Evolutionary conservation across 2,329 filamentous ascomycete genomes (phyloP), one percentile per base, ranked within the genome.

Genomic region (Mollisia scopiformis): DNA sequence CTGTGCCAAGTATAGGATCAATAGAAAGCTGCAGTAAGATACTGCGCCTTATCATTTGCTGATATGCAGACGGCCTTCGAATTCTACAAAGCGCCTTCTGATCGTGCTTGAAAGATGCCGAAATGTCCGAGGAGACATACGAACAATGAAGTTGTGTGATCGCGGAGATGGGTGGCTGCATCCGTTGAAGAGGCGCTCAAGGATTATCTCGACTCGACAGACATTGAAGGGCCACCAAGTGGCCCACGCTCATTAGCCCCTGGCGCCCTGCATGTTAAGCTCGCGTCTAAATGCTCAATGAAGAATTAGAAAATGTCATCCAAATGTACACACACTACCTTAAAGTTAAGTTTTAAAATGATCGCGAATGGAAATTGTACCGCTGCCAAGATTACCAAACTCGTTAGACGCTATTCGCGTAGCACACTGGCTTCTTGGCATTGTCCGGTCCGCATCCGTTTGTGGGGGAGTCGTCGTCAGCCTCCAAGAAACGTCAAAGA

Each of bases 401-500:
- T 16, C 3, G 43, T 13, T 47, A 27, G 43, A 7, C 28, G 23
- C 13, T 16, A 47, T 47, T 25, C 4, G 21, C 23, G 23, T 46
- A 6, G 4, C 6, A 25, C 4, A 43, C 19, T 6, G 6, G 39
- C 4, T 13, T 23, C 41, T 46, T 46, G 23, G 43, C 8, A 11
- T 47, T 25, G n/a, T 25, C 21, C 21, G 13, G 23, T 27, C 25
- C 16, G 23, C 21, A 28, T n/a, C 8, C 11, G 5, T 25, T 47
- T 25, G 47, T 51, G 39, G 23, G 57, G 30, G 37, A 25, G 57
- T 51, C 52, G 57, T 55, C 57, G 57, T 55, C 57, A 55, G 52
- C 57, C 43, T 55, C 50, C 2, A 3, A 35, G 7, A 35, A 35
- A 8, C 16, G 11, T 2, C 8, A 33, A 13, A 13, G 3, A 35